phyloP scores from a whole-genome alignment of 2,329 filamentous ascomycete genomes.

The Alternaria rosae region DNA sequence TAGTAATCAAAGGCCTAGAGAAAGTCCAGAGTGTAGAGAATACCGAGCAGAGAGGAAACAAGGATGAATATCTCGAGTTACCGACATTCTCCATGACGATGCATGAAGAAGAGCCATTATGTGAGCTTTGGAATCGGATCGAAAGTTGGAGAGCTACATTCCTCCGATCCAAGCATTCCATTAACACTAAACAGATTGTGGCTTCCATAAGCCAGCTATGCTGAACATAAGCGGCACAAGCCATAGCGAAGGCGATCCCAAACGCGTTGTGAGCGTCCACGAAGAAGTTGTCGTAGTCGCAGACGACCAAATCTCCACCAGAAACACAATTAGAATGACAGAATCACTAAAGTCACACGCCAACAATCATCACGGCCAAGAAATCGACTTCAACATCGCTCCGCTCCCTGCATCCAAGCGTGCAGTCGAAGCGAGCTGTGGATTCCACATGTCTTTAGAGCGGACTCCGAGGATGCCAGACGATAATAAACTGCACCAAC shows the following conservation, averaged over 20 bases:
- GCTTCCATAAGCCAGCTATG: background rate
- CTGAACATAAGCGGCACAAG: background rate
- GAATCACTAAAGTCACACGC: background rate
- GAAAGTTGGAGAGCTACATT: too few species aligned
- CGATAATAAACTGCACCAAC: background rate
- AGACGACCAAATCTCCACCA: background rate
- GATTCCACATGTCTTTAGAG: background rate
- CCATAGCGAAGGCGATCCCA: background rate
- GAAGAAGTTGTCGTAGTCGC: background rate
- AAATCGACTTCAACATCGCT: background rate
- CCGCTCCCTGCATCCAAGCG: rapidly evolving
- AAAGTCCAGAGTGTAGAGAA: too few species aligned
- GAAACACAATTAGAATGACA: background rate
- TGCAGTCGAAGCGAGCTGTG: rapidly evolving
- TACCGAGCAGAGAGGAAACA: too few species aligned
- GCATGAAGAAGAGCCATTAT: background rate
- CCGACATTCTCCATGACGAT: background rate
- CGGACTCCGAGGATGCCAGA: background rate
- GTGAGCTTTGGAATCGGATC: background rate
- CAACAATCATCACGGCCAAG: background rate
- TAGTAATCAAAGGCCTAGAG: too few species aligned
- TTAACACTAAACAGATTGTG: too few species aligned
- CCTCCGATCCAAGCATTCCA: too few species aligned
- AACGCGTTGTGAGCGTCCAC: background rate
- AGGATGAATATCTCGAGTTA: too few species aligned